Evolutionary conservation across 352 stramenopile genomes (phyloP).

Genomic region (Lagenidium sp.): DNA sequence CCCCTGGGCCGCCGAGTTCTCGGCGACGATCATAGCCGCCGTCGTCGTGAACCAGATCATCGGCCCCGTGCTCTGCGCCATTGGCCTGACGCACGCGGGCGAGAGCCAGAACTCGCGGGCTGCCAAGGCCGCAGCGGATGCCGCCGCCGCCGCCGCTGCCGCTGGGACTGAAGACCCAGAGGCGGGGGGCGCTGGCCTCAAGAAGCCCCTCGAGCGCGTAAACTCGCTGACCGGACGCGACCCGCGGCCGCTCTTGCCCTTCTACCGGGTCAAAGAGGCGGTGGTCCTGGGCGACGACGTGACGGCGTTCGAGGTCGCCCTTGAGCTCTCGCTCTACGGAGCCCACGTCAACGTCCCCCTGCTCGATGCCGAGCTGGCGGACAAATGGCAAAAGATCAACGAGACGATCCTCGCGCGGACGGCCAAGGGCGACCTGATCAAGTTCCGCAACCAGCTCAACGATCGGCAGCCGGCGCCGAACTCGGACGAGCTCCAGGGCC

Average conservation of each 20-base stretch:
- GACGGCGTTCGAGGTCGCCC: slow-evolving; percentile 47
- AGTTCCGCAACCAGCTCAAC: slow-evolving; percentile 54
- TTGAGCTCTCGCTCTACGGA: slow-evolving; percentile 57
- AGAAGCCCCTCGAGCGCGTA: slow-evolving; percentile 5
- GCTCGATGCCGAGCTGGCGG: slow-evolving; percentile 40
- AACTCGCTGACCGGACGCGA: slow-evolving; percentile 23
- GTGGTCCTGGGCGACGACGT: slow-evolving; percentile 59
- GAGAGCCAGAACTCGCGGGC: slow-evolving; percentile 9
- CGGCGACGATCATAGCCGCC: slow-evolving; percentile 52
- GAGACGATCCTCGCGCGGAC: slow-evolving; percentile 34
- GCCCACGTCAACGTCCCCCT: slow-evolving; percentile 50
- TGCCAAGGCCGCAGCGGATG: no score
- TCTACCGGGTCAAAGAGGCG: slow-evolving; percentile 26
- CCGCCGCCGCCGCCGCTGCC: no score
- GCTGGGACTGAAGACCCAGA: slow-evolving; percentile 4
- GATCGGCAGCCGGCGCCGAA: slow-evolving; percentile 11
- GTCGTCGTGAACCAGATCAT: slow-evolving; percentile 72
- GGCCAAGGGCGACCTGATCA: slow-evolving; percentile 51
- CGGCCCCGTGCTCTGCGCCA: slow-evolving; percentile 46
- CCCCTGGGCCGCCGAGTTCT: slow-evolving; percentile 44
- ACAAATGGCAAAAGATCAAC: slow-evolving; percentile 54
- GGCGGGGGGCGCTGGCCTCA: neutral
- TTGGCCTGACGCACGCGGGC: slow-evolving; percentile 38
- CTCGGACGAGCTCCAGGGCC: slow-evolving; percentile 18
- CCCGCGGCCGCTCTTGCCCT: slow-evolving; percentile 27